Evolutionary conservation across 2,329 filamentous ascomycete genomes (phyloP), one percentile per base, ranked within the genome.

Genomic region (Diplodia intermedia): DNA sequence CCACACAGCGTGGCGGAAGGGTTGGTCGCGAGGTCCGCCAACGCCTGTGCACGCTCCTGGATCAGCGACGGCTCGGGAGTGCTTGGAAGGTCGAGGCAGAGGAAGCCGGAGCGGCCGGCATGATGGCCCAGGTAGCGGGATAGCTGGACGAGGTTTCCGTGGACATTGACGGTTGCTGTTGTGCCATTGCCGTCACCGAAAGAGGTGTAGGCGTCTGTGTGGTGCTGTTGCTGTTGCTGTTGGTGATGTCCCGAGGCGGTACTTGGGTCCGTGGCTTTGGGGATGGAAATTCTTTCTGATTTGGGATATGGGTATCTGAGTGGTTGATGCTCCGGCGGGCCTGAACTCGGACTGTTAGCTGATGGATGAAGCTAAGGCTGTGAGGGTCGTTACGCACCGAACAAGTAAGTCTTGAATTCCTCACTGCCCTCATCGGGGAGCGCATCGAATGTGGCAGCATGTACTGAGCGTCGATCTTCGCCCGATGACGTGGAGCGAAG

Each of bases 101-200:
- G 55, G 43, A 61, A 61, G 8, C 65, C 65, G 18, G 54, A 61
- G 4, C 6, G 15, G 3, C 65, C 65, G n/a, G 3, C 4, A 4
- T 29, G 43, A 8, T 8, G 4, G 12, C 65, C 65, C 4, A 67
- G 47, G 12, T 50, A 67, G 18, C 29, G 26, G 31, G 65, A 60
- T 20, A 67, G 53, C 8, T 67, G 65, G 29, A 67, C 49, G 23
- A 67, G 55, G 3, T 43, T 60, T 6, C 65, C 65, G 5, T 67
- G 29, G 11, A 56, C 31, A n/a, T 52, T 67, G 4, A 61, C 65
- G 20, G 29, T 67, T 7, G 65, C 54, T 4, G 65, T 61, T 7
- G 65, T 67, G 43, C 54, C 55, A 1, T 53, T 8, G n/a, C 43
- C 31, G 2, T 50, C 40, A 2, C 65, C 65, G 31, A 67, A 67